Evolutionary conservation across 2,329 filamentous ascomycete genomes (phyloP).

Genomic region (Aspergillus intermedius): DNA sequence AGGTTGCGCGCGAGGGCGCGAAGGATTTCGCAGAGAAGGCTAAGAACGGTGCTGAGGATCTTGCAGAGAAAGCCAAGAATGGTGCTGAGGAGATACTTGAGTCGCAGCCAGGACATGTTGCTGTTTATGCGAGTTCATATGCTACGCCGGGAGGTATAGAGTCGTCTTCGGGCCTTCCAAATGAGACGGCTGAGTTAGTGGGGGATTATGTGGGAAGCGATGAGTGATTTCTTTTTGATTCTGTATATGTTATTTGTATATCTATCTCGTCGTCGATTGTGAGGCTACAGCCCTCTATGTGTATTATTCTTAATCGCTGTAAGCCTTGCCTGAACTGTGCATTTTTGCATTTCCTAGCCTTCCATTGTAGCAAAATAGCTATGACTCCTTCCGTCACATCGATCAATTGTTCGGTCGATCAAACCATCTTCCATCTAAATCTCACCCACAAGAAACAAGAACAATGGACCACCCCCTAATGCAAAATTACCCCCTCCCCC

Average conservation of each 20-base stretch:
- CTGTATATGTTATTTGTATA: background rate
- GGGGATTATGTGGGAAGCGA: constrained; percentile 42
- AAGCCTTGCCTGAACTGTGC: no score
- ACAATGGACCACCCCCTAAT: no score
- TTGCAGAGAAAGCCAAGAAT: constrained; percentile 16
- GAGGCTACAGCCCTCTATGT: no score
- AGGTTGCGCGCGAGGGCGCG: constrained; percentile 34
- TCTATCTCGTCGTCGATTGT: no score
- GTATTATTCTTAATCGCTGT: no score
- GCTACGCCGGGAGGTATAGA: background rate
- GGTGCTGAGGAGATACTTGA: constrained; percentile 8
- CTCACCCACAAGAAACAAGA: no score
- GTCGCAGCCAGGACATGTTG: constrained; percentile 3
- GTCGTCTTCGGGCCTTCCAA: constrained; percentile 4
- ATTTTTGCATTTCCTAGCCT: no score
- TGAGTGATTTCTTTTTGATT: constrained; percentile 18
- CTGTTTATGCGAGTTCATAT: constrained; percentile 8
- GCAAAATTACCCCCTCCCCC: no score
- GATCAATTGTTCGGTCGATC: no score
- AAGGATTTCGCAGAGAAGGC: constrained; percentile 28
- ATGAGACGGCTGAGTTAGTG: constrained; percentile 41
- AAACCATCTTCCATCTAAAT: no score
- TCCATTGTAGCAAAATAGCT: no score
- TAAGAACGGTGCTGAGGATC: constrained; percentile 20
- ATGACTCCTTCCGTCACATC: no score